These are phyloP conservation scores for Cephalotrichum gorgonifer DNA, from an alignment of 2,329 filamentous ascomycete species.

Conservation along the genomic window DNA sequence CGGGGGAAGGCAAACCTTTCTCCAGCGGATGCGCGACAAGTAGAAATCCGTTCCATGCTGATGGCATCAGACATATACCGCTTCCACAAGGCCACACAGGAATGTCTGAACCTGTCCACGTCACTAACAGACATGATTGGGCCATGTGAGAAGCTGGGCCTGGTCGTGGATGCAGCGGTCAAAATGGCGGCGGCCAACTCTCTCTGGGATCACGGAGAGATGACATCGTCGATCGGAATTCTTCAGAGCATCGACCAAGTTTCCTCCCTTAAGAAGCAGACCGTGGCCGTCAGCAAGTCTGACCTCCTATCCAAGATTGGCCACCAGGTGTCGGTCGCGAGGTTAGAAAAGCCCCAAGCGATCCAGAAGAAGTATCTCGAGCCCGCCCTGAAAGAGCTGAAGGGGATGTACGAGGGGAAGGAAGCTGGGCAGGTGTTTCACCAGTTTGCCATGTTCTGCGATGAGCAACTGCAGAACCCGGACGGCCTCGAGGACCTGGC, in stretches of 20 bases:
- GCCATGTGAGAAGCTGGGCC: constrained; percentile 57
- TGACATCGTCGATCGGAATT: constrained; percentile 79
- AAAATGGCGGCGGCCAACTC: constrained; percentile 79
- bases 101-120: constrained; percentile 77
- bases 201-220: constrained; percentile 89
- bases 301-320: constrained; percentile 81
- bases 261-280: constrained; percentile 54
- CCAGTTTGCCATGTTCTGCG: constrained; percentile 91
- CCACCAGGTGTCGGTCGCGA: constrained; percentile 78
- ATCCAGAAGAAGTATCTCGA: constrained; percentile 82
- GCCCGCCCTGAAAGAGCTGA: constrained; percentile 74
- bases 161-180: constrained; percentile 67
- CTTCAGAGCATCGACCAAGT: constrained; percentile 60
- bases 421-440: constrained; percentile 86
- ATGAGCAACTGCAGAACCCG: constrained; percentile 81
- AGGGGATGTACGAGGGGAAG: constrained; percentile 52
- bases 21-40: constrained; percentile 52
- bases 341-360: constrained; percentile 79
- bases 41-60: constrained; percentile 70
- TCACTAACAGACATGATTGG: constrained; percentile 69
- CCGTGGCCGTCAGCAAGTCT: constrained; percentile 60
- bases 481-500: constrained; percentile 77
- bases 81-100: constrained; percentile 72
- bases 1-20: constrained; percentile 50
- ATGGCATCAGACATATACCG: constrained; percentile 66